Base-by-base conservation (phyloP, 1,139 yeast genomes). In the Scheffersomyces cryptocercus region DNA sequence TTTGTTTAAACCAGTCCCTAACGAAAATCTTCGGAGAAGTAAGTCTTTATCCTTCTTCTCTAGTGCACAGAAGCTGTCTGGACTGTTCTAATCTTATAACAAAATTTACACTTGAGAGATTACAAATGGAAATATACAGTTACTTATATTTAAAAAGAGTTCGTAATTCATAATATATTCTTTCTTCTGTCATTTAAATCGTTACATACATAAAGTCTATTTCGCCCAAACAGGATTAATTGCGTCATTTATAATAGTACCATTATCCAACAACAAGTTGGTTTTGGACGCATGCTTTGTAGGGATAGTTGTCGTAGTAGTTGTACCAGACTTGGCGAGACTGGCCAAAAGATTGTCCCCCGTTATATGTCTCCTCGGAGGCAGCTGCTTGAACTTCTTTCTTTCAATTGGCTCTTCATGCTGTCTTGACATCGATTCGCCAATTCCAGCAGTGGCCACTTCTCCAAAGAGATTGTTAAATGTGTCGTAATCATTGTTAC, bases 401-500 rank as follows among this genome's bases (percentile, higher is more conserved):
- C 35, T 31, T 31, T 31, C 35, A 10, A 31, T 20, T 12, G 35
- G 35, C n/a, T 31, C 35, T 14, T 31, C 35, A 12, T 31, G 35
- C 35, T 31, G 35, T 14, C 35, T 14, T n/a, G 20, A 31, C 5
- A 31, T 31, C n/a, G 35, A 31, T 20, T 31, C 35, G 13, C 35
- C 24, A 14, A 31, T 14, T 31, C 35, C 35, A 13, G 15, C 11
- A 15, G 35, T 31, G 12, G 15, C 35, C 6, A 20, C 24, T 14
- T 38, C 42, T 10, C 53, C 52, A 46, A 52, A 53, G 13, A 51
- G 34, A 3, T 24, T 11, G 14, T 50, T 40, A 7, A 50, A 40
- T 1, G 39, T 39, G 14, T 40, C 48, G 34, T 51, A 53, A 31
- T 41, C 49, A 29, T 50, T 43, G n/a, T 40, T 37, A 16, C 41